Conservation (phyloP, 768 basidiomycete species). For the Pulveroboletus sp. region DNA sequence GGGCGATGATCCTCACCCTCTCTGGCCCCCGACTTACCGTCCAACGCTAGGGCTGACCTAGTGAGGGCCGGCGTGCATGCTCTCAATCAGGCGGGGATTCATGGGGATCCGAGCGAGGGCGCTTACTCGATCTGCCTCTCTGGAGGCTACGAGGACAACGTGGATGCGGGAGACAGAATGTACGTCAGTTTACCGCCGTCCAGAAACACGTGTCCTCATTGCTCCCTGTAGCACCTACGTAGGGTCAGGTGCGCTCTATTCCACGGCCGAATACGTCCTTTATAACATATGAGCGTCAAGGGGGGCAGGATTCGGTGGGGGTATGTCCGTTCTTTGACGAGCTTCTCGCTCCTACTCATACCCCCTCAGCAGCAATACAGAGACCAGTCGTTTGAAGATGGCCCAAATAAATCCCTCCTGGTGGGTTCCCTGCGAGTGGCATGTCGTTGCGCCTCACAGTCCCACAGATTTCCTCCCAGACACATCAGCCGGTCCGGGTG, state of each 20-base stretch:
- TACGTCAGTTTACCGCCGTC: constrained; percentile 16
- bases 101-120: constrained; percentile 30
- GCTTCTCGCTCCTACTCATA: not conserved
- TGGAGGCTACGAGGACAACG: constrained; percentile 40
- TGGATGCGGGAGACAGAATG: constrained; percentile 35
- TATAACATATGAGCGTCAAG: constrained; percentile 1
- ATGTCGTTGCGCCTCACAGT: not conserved
- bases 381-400: constrained; percentile 22
- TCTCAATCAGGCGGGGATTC: constrained; percentile 35
- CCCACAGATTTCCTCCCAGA: constrained; percentile 27
- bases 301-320: constrained; percentile 18
- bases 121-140: constrained; percentile 42
- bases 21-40: not conserved
- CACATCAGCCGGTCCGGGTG: constrained; percentile 34
- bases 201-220: not conserved
- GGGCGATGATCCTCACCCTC: not conserved
- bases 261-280: not conserved
- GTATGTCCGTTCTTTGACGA: constrained; percentile 8
- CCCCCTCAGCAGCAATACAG: constrained; percentile 17
- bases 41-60: constrained; percentile 18
- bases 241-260: constrained; percentile 25
- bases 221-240: constrained; percentile 28
- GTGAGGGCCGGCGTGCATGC: constrained; percentile 32
- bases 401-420: constrained; percentile 16
- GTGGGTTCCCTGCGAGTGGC: constrained; percentile 7